Conservation (phyloP, 1,139 yeast species). For the Hyphopichia burtonii region DNA sequence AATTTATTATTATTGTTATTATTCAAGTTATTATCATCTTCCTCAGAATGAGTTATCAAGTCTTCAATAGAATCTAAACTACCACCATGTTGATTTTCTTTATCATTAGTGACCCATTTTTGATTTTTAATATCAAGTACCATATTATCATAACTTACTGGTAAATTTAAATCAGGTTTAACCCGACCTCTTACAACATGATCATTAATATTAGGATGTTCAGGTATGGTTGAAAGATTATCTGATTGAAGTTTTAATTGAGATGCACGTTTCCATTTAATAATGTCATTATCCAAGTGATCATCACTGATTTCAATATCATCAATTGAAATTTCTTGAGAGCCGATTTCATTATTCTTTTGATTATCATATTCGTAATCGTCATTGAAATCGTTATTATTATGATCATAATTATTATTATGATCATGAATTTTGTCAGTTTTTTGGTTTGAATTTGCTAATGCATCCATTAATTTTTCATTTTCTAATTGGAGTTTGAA, state of each 20-base stretch:
- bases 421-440: no score
- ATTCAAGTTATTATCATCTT: slow-evolving; percentile 6
- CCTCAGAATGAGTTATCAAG: slow-evolving; percentile 25
- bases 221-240: slow-evolving; percentile 8
- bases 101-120: slow-evolving; percentile 34
- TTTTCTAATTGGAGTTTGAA: slow-evolving; percentile 15
- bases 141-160: slow-evolving; percentile 40
- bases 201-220: slow-evolving; percentile 5
- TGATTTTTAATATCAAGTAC: slow-evolving; percentile 35
- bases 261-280: slow-evolving; percentile 41
- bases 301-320: slow-evolving; percentile 21
- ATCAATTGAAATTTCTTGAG: slow-evolving; percentile 16
- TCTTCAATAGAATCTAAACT: slow-evolving; percentile 48
- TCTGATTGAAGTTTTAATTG: slow-evolving; percentile 28
- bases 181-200: slow-evolving; percentile 27
- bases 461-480: slow-evolving; percentile 12
- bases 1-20: slow-evolving; percentile 5
- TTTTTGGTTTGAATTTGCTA: no score
- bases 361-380: no score
- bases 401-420: neutral
- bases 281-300: slow-evolving; percentile 22
- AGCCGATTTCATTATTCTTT: neutral
- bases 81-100: slow-evolving; percentile 26
- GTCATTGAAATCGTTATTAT: neutral
- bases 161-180: slow-evolving; percentile 35